phyloP scores from a whole-genome alignment of 2,329 filamentous ascomycete genomes.

The Fusarium marasasianum region DNA sequence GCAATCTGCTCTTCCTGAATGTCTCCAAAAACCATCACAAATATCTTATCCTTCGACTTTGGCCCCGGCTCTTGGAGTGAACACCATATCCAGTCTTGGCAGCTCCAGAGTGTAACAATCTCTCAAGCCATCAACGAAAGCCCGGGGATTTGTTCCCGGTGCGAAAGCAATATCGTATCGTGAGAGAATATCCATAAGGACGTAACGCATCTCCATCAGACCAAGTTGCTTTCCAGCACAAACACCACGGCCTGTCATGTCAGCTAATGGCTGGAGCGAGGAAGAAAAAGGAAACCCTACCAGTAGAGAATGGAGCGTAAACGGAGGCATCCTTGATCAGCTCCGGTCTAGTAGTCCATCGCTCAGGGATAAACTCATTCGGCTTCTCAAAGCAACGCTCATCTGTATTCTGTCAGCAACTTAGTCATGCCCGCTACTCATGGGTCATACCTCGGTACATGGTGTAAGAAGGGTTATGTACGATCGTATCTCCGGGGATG shows the following conservation, averaged over 20 bases:
- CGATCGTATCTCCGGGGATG: constrained; percentile 2
- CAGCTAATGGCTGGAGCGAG: not conserved
- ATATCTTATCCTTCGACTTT: rapidly evolving
- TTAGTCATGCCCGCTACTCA: no score
- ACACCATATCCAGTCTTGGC: not conserved
- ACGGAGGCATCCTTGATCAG: constrained; percentile 3
- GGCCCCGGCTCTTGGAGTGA: not conserved
- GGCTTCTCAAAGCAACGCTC: constrained; percentile 17
- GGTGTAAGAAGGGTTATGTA: constrained; percentile 1
- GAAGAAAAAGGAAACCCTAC: not conserved
- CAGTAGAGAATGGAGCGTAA: constrained; percentile 21
- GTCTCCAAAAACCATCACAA: rapidly evolving
- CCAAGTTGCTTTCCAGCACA: constrained; percentile 34
- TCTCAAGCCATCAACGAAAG: constrained; percentile 3
- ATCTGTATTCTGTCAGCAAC: not conserved
- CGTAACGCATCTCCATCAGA: constrained; percentile 30
- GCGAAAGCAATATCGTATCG: constrained; percentile 11
- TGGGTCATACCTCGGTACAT: constrained; percentile 17
- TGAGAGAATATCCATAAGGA: constrained; percentile 10
- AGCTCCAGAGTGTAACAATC: constrained; percentile 26
- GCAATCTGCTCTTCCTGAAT: not conserved
- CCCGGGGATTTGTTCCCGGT: not conserved
- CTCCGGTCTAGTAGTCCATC: constrained; percentile 25
- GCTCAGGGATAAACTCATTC: constrained; percentile 24
- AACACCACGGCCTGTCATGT: constrained; percentile 8